Base-by-base conservation (phyloP, 495 filamentous ascomycete genomes). In the Hypomontagnella submonticulosa region DNA sequence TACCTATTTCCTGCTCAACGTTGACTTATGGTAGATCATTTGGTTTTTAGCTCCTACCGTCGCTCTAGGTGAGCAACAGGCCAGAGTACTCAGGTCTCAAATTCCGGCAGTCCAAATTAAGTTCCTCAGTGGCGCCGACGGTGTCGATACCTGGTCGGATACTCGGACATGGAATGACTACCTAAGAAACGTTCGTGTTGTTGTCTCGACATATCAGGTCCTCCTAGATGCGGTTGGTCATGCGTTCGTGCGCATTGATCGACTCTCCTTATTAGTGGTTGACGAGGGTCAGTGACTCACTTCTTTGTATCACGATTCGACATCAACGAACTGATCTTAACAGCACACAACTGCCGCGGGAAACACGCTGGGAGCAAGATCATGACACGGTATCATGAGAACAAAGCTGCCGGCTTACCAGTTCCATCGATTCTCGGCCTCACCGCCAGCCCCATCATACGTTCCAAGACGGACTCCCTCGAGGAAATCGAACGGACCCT, bases 21-120 rank as follows among this genome's bases (percentile, higher is more conserved):
- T 57, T 75, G 6, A 77, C 66, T 33, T 42, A 8, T 9, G 12
- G 36, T 48, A 96, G 91, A 67, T 92, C 33, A 80, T 92, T 7
- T 97, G 94, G 94, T 95, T 97, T 72, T 76, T 96, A 47, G 86
- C 87, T 0, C 93, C 93, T 4, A 95, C 89, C 4, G 87, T 95
- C 8, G 82, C 84, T 4, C 77, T 98, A 2, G 89, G 89, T 58
- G 56, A 77, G 0, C 94, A 98, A 72, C 94, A 97, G 71, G 78
- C 83, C 59, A 71, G 80, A 13, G 87, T 89, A 4, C 79, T 98
- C 27, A 71, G 77, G 19, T 70, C 71, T 1, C 84, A 92, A 34
- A 82, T 95, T 4, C 84, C 87, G 0, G 81, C 83, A 0, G 85
- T 87, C 18, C 85, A 87, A 56, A 83, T 85, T 16, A 83, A 84